Evolutionary conservation across 2,329 filamentous ascomycete species (phyloP).

Genomic region (Camptophora hylomeconis): DNA sequence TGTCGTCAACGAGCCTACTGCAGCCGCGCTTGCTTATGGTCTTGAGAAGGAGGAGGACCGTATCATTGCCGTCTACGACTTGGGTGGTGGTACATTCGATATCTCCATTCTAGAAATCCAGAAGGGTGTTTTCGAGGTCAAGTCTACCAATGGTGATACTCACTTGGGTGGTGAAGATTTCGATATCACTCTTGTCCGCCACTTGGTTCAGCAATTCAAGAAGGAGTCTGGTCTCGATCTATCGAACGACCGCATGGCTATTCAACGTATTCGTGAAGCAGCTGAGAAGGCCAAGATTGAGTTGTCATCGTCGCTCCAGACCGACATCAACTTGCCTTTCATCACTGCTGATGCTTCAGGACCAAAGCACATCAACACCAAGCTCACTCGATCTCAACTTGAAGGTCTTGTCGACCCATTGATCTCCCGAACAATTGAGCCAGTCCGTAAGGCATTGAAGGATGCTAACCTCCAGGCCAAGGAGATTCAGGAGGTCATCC

Average conservation of each 20-base stretch:
- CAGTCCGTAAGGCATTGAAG: conserved; percentile 93
- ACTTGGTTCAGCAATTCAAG: conserved; percentile 93
- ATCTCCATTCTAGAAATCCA: conserved; percentile 96
- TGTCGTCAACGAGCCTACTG: conserved; percentile 96
- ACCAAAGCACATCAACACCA: conserved; percentile 96
- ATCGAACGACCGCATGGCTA: conserved; percentile 87
- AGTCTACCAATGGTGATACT: conserved; percentile 97
- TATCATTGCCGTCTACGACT: conserved; percentile 89
- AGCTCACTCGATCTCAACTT: conserved; percentile 83
- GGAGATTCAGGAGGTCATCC: conserved; percentile 94
- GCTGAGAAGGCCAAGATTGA: conserved; percentile 99
- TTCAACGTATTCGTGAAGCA: conserved; percentile 96
- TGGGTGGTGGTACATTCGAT: conserved; percentile 98
- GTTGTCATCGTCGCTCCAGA: conserved; percentile 86
- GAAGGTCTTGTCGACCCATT: conserved; percentile 86
- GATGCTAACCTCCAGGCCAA: conserved; percentile 82
- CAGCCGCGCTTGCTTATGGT: conserved; percentile 88
- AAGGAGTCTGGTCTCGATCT: conserved; percentile 87
- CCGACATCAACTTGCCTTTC: conserved; percentile 97
- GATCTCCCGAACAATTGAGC: conserved; percentile 74
- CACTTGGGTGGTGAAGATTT: conserved; percentile 98
- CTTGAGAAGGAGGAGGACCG: conserved; percentile 88
- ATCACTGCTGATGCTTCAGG: conserved; percentile 92
- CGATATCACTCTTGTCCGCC: conserved; percentile 84
- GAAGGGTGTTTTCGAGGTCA: conserved; percentile 96